Conservation (phyloP, 2,329 filamentous ascomycete genomes). For the Onygena corvina region DNA sequence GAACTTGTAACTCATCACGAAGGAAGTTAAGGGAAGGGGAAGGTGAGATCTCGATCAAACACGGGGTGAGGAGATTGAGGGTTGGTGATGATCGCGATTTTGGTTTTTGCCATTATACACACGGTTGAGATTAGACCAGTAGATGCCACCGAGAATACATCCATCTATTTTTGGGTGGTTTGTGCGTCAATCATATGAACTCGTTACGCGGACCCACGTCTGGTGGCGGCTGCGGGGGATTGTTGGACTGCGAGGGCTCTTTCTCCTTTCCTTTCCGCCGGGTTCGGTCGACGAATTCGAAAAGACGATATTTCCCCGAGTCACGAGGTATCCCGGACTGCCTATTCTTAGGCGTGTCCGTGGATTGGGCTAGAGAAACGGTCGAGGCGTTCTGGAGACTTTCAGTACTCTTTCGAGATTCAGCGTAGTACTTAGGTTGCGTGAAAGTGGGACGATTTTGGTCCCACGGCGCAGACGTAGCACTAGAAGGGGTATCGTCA, state of each 20-base stretch:
- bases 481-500: slow-evolving; percentile 37
- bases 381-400: slow-evolving; percentile 39
- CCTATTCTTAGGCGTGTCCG: slow-evolving; percentile 27
- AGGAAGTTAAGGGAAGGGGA: neutral
- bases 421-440: slow-evolving; percentile 31
- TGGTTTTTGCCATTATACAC: no score
- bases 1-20: neutral
- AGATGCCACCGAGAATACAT: no score
- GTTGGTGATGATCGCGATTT: no score
- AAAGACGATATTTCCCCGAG: slow-evolving; percentile 33
- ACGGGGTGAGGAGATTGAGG: no score
- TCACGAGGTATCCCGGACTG: slow-evolving; percentile 31
- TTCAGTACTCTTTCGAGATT: slow-evolving; percentile 32
- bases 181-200: slow-evolving; percentile 12
- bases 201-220: slow-evolving; percentile 15
- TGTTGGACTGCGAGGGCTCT: slow-evolving; percentile 7
- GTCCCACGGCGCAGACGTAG: slow-evolving; percentile 35
- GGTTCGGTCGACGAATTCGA: slow-evolving; percentile 28
- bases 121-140: no score
- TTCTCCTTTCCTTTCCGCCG: slow-evolving; percentile 16
- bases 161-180: neutral
- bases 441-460: slow-evolving; percentile 31
- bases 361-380: slow-evolving; percentile 33
- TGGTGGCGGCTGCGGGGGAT: neutral
- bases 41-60: neutral